phyloP scores from a whole-genome alignment of 495 filamentous ascomycete genomes.

The Aspergillus heteromorphus region DNA sequence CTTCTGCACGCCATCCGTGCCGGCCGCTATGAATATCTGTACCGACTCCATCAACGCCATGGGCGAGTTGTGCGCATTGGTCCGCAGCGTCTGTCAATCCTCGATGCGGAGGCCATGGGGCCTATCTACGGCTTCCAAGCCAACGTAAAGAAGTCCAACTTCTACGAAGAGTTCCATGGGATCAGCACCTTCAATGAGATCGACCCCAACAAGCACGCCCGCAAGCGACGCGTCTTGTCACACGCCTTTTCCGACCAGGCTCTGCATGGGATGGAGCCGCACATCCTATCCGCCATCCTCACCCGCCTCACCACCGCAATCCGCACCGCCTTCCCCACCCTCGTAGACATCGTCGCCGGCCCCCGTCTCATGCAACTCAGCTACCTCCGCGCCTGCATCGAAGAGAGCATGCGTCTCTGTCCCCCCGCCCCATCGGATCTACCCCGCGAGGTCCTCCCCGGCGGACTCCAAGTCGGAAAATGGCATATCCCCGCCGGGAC shows the following conservation, averaged over 20 bases:
- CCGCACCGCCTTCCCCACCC: constrained; percentile 1
- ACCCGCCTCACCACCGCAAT: not conserved
- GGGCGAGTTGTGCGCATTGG: not conserved
- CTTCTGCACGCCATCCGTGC: not conserved
- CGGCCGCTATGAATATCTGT: not conserved
- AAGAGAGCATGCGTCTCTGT: constrained; percentile 10
- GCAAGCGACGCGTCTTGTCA: not conserved
- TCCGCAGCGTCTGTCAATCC: not conserved
- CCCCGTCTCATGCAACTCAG: constrained; percentile 4
- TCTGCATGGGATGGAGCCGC: not conserved
- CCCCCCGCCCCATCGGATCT: constrained; percentile 9
- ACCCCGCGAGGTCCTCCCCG: not conserved
- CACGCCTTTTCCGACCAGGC: not conserved
- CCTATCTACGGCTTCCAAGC: not conserved
- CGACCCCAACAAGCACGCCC: not conserved
- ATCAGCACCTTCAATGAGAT: not conserved
- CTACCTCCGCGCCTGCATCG: constrained; percentile 5
- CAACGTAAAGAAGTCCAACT: not conserved
- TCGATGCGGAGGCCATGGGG: not conserved
- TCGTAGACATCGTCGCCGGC: constrained; percentile 4
- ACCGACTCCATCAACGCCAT: not conserved
- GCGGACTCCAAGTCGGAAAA: not conserved
- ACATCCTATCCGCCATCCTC: not conserved
- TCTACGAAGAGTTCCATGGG: not conserved
- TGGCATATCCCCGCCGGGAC: not conserved